Conservation (phyloP, 495 filamentous ascomycete genomes). For the Astrocystis sublimbata region DNA sequence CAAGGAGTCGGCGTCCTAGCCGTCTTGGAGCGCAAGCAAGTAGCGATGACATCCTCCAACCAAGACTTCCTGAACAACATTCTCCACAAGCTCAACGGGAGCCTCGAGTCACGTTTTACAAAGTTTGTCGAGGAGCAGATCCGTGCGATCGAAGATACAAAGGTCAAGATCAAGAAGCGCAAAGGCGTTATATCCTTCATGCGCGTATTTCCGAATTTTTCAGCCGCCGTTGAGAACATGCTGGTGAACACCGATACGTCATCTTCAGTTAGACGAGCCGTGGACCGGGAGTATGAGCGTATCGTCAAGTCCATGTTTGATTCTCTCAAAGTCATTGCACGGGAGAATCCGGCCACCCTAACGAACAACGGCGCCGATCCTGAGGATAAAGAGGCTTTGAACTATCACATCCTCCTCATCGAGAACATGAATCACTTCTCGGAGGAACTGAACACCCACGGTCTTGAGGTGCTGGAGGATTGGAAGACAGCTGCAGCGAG, state of each 20-base stretch:
- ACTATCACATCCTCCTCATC: slow-evolving; percentile 94
- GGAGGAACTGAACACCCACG: slow-evolving; percentile 80
- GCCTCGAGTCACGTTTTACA: slow-evolving; percentile 72
- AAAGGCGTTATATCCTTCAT: slow-evolving; percentile 95
- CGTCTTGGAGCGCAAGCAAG: slow-evolving; percentile 73
- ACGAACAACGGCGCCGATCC: slow-evolving; percentile 48
- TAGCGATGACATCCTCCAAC: slow-evolving; percentile 78
- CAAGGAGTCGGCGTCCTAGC: slow-evolving; percentile 88
- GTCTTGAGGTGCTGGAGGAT: slow-evolving; percentile 71
- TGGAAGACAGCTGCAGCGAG: slow-evolving; percentile 75
- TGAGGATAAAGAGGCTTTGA: slow-evolving; percentile 95
- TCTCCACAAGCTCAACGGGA: slow-evolving; percentile 76
- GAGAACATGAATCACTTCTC: slow-evolving; percentile 99
- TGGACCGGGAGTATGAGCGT: slow-evolving; percentile 83
- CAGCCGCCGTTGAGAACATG: slow-evolving; percentile 78
- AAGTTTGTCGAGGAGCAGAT: slow-evolving; percentile 95
- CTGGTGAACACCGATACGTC: slow-evolving; percentile 58
- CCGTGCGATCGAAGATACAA: slow-evolving; percentile 95
- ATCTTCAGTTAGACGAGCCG: slow-evolving; percentile 67
- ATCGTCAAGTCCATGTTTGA: slow-evolving; percentile 98
- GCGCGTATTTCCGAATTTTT: slow-evolving; percentile 86
- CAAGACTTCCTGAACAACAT: slow-evolving; percentile 85
- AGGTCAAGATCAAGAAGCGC: slow-evolving; percentile 97
- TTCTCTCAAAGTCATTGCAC: slow-evolving; percentile 90
- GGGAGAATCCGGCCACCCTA: slow-evolving; percentile 74